phyloP scores from a whole-genome alignment of 2,329 filamentous ascomycete genomes.

The Cordyceps cicadae region DNA sequence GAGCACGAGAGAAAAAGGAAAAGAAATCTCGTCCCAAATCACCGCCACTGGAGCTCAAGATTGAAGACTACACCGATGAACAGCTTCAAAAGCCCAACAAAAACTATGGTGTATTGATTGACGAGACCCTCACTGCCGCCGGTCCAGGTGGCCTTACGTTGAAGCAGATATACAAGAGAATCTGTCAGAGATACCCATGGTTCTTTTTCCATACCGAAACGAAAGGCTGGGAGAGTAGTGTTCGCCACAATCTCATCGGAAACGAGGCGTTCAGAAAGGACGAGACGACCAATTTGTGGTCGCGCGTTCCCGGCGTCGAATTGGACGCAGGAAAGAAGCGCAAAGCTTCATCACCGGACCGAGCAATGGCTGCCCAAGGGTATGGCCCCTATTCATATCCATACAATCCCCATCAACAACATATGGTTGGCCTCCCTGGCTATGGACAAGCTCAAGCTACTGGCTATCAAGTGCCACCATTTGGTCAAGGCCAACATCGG shows the following conservation, averaged over 20 bases:
- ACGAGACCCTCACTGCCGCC: slow-evolving; percentile 49
- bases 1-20: slow-evolving; percentile 50
- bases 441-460: slow-evolving; percentile 26
- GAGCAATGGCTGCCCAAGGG: slow-evolving; percentile 30
- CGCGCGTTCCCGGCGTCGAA: slow-evolving; percentile 48
- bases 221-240: slow-evolving; percentile 58
- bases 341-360: slow-evolving; percentile 45
- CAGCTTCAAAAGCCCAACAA: slow-evolving; percentile 54
- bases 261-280: slow-evolving; percentile 54
- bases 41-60: slow-evolving; percentile 48
- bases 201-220: slow-evolving; percentile 53
- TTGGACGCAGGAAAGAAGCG: slow-evolving; percentile 55
- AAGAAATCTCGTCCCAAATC: slow-evolving; percentile 53
- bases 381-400: slow-evolving; percentile 30
- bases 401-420: slow-evolving; percentile 25
- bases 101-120: slow-evolving; percentile 53
- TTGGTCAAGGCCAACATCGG: slow-evolving; percentile 14
- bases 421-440: slow-evolving; percentile 25
- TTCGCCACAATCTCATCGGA: slow-evolving; percentile 55
- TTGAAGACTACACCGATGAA: slow-evolving; percentile 48
- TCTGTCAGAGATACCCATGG: slow-evolving; percentile 49
- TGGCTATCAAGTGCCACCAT: slow-evolving; percentile 28
- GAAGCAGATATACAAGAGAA: slow-evolving; percentile 57
- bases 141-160: slow-evolving; percentile 46
- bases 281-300: slow-evolving; percentile 48